These are phyloP conservation scores for Schwanniomyces yamadae DNA, from an alignment of 805 yeast genomes.

Conservation along the genomic window DNA sequence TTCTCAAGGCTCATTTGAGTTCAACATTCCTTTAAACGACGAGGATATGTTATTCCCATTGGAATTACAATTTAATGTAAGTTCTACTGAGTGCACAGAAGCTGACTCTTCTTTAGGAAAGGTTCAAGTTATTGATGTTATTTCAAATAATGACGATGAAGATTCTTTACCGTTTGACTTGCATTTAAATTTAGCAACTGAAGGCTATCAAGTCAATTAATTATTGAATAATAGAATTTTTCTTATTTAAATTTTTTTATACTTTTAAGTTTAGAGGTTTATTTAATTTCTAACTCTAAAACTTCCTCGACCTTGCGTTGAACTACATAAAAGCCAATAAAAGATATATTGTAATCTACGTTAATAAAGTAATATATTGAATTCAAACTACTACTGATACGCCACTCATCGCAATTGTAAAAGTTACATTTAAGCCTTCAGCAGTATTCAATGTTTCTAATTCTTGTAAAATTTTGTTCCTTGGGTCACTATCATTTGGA, in stretches of 20 bases:
- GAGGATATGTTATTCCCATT: slow-evolving; percentile 92
- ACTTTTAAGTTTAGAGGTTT: too few species aligned
- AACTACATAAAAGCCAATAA: too few species aligned
- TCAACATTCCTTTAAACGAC: slow-evolving; percentile 66
- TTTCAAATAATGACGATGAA: slow-evolving; percentile 49
- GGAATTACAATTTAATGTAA: slow-evolving; percentile 59
- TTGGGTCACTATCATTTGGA: slow-evolving; percentile 51
- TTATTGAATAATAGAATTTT: too few species aligned
- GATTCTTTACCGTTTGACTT: slow-evolving; percentile 69
- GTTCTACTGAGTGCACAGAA: slow-evolving; percentile 43
- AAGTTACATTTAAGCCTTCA: slow-evolving; percentile 41
- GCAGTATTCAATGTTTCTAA: slow-evolving; percentile 39
- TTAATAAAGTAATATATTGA: too few species aligned
- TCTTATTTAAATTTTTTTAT: too few species aligned
- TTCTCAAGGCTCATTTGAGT: slow-evolving; percentile 73
- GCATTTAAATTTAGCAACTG: slow-evolving; percentile 55
- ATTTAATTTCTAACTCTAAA: slow-evolving; percentile 3
- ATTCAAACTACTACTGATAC: slow-evolving; percentile 31
- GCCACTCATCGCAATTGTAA: slow-evolving; percentile 59
- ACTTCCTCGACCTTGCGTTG: too few species aligned
- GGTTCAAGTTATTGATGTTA: slow-evolving; percentile 62
- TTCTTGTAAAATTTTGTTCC: slow-evolving; percentile 50
- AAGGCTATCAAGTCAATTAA: slow-evolving; percentile 49
- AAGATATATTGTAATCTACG: too few species aligned
- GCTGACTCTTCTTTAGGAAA: slow-evolving; percentile 55